phyloP scores from a whole-genome alignment of 192 early-diverging fungal genomes.

The Backusella macrospora region DNA sequence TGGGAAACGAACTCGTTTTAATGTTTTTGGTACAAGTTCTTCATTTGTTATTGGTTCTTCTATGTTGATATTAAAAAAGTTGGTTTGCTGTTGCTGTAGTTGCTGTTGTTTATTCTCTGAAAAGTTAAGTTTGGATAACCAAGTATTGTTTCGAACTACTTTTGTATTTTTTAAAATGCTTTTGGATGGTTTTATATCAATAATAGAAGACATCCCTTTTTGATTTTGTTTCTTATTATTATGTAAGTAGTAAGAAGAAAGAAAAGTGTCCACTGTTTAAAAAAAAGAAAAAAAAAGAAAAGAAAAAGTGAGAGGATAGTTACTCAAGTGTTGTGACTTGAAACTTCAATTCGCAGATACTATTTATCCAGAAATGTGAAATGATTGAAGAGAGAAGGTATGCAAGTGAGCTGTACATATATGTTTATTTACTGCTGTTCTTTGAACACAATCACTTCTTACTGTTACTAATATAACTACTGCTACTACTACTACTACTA shows the following conservation, averaged over 20 bases:
- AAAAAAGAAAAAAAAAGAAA: not conserved
- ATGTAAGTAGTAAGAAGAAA: not conserved
- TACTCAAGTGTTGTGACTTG: not conserved
- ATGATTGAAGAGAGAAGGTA: too few species aligned
- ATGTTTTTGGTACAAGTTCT: constrained; percentile 27
- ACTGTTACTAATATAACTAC: too few species aligned
- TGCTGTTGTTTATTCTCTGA: not conserved
- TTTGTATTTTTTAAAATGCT: constrained; percentile 9
- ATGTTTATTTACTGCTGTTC: too few species aligned
- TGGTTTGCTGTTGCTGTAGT: not conserved
- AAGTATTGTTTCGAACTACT: not conserved
- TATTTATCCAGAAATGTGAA: too few species aligned
- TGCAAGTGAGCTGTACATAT: too few species aligned
- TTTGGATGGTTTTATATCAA: constrained; percentile 12
- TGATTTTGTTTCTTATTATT: not conserved
- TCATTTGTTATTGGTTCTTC: not conserved
- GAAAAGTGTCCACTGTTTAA: too few species aligned
- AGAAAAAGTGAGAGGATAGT: not conserved
- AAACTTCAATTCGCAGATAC: too few species aligned
- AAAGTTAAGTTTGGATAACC: constrained; percentile 18
- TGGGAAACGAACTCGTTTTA: constrained; percentile 60
- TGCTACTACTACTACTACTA: too few species aligned
- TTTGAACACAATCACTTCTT: too few species aligned
- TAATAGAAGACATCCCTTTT: constrained; percentile 4
- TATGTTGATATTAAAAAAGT: not conserved